Conservation (phyloP, 2,329 filamentous ascomycete genomes). For the Tetracladium maxilliforme region DNA sequence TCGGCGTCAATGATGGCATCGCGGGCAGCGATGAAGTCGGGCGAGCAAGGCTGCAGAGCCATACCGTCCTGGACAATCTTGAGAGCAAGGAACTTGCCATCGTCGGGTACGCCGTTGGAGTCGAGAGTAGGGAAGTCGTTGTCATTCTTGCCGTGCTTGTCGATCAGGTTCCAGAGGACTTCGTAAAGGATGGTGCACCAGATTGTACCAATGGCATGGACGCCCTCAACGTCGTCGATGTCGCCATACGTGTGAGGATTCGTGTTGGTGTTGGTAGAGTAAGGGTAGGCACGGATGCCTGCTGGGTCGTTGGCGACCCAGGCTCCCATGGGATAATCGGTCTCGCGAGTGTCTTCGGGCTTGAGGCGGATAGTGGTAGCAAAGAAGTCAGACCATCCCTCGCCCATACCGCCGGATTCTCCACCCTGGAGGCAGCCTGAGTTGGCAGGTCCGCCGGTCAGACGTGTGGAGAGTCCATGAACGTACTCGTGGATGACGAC, state of each 20-base stretch:
- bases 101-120: slow-evolving; percentile 27
- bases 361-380: slow-evolving; percentile 33
- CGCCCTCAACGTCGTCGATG: slow-evolving; percentile 19
- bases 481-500: slow-evolving; percentile 46
- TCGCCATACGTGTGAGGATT: slow-evolving; percentile 35
- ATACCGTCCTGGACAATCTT: slow-evolving; percentile 36
- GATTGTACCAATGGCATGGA: slow-evolving; percentile 33
- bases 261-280: slow-evolving; percentile 30
- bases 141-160: slow-evolving; percentile 35
- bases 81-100: slow-evolving; percentile 34
- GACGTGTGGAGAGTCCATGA: slow-evolving; percentile 26
- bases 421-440: slow-evolving; percentile 25
- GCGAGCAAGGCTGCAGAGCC: slow-evolving; percentile 40
- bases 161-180: slow-evolving; percentile 41
- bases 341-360: slow-evolving; percentile 25
- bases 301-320: slow-evolving; percentile 27
- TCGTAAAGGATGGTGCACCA: slow-evolving; percentile 40
- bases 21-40: slow-evolving; percentile 34
- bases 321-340: slow-evolving; percentile 30
- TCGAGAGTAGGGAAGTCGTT: slow-evolving; percentile 23
- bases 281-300: slow-evolving; percentile 33
- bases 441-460: slow-evolving; percentile 27
- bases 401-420: slow-evolving; percentile 41
- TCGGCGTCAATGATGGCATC: slow-evolving; percentile 42
- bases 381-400: slow-evolving; percentile 43